Percentiles rank a stretch among this genome's conserved stretches.
Evolutionary conservation across 2,329 filamentous ascomycete species (phyloP).

Genomic region (Colletotrichum gloeosporioides): DNA sequence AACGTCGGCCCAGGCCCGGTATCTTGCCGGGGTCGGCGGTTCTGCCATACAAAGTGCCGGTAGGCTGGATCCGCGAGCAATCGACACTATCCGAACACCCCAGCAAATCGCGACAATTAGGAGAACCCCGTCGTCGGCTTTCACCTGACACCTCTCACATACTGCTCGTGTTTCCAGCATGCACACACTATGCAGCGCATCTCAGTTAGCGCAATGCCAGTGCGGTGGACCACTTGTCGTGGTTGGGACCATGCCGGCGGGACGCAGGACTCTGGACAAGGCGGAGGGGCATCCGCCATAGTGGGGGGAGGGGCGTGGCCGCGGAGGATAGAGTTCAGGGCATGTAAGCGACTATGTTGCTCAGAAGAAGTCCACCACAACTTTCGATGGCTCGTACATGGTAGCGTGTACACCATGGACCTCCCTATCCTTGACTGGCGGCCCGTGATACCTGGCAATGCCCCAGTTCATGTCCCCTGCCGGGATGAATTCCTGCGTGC

Average conservation of each 20-base stretch:
- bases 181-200: neutral
- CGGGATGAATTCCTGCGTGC: neutral
- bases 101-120: neutral
- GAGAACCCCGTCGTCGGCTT: neutral
- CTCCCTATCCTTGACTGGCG: neutral
- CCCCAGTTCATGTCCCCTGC: neutral
- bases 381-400: neutral
- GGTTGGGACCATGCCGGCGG: neutral
- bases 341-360: neutral
- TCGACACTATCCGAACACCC: neutral
- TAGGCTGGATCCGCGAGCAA: neutral
- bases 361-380: neutral
- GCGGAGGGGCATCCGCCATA: neutral
- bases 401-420: neutral
- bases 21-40: neutral
- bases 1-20: neutral
- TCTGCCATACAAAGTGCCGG: neutral
- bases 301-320: neutral
- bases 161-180: neutral
- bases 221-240: neutral
- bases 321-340: neutral
- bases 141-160: neutral
- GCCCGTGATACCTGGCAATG: neutral
- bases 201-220: neutral
- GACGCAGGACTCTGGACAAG: neutral